Base-by-base conservation (phyloP, 805 yeast species). In the Candida loeiensis region DNA sequence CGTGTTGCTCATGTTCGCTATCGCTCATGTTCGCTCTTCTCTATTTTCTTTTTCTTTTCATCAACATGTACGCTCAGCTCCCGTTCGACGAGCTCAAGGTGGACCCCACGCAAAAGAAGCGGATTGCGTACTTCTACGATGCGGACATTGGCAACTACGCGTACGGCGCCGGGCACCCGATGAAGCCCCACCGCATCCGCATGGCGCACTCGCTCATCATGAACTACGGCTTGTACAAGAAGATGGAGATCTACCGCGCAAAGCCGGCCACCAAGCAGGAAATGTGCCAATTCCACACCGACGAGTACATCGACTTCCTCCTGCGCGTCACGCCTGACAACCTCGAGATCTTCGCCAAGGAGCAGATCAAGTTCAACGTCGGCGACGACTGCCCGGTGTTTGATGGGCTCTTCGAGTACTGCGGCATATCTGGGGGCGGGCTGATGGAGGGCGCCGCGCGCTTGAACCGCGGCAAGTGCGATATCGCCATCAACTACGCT, bases 101-200 rank as follows among this genome's bases (percentile, higher is more conserved):
- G 36, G 66, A 67, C 48, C 62, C 66, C 17, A 55, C 53, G 33
- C 62, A 63, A 36, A 68, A 68, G 55, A 69, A 66, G 41, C 48
- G 73, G 24, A 68, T 66, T 43, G 74, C 73, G 15, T 68, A 67
- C 49, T 67, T 66, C 51, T 67, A 69, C 43, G 73, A 66, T 40
- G 70, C 96, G 20, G 99, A 91, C 60, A 96, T 93, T 35, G 98
- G 98, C 25, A 93, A 93, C 67, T 91, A 91, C 64, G 95, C 97
- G 33, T 93, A 93, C 59, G 98, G 98, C 42, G 93, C 96, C 4
- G 96, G 96, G 20, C 99, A 93, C 63, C 97, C 97, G 29, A 93
- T 93, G 99, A 93, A 93, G 61, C 99, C 99, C 17, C 97, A 91
- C 63, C 80, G 99, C 58, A 89, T 93, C 68, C 84, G 98, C 79